A percentile compares a stretch with the other conserved stretches of the same genome.
Conservation (phyloP, 352 stramenopile genomes). For the Pythium insidiosum region DNA sequence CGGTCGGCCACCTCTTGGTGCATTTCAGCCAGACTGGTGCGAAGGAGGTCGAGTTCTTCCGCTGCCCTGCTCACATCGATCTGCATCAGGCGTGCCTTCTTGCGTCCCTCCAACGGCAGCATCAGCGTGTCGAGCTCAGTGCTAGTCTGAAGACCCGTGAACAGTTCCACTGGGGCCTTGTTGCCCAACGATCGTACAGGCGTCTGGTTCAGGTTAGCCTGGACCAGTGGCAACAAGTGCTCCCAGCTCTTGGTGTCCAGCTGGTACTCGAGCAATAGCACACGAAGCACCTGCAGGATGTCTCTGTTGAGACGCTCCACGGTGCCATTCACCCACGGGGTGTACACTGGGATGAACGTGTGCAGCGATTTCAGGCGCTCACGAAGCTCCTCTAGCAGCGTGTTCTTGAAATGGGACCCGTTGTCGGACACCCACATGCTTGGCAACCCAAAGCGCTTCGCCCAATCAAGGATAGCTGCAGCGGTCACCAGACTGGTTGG, state of each 20-base stretch:
- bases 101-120: background rate
- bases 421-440: constrained; percentile 2
- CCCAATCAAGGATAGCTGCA: too few relatives aligned
- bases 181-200: constrained; percentile 6
- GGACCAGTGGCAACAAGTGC: constrained; percentile 11
- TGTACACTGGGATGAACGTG: constrained; percentile 1
- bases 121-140: constrained; percentile 2
- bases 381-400: constrained; percentile 1
- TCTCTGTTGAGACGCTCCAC: constrained; percentile 12
- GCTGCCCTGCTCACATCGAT: background rate
- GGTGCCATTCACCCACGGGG: too few relatives aligned
- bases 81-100: constrained; percentile 1
- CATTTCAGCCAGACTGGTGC: constrained; percentile 1
- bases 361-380: background rate
- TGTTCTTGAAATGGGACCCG: constrained; percentile 12
- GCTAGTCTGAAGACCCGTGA: constrained; percentile 13
- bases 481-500: constrained; percentile 3
- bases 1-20: background rate
- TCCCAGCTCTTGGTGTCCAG: too few relatives aligned
- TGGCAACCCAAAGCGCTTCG: constrained; percentile 2
- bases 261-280: constrained; percentile 10
- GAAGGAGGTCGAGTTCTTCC: constrained; percentile 1
- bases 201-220: constrained; percentile 11
- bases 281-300: constrained; percentile 9
- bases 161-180: too few relatives aligned